Base-by-base conservation (phyloP, 371 early-diverging fungal genomes). In the Blakeslea trispora region DNA sequence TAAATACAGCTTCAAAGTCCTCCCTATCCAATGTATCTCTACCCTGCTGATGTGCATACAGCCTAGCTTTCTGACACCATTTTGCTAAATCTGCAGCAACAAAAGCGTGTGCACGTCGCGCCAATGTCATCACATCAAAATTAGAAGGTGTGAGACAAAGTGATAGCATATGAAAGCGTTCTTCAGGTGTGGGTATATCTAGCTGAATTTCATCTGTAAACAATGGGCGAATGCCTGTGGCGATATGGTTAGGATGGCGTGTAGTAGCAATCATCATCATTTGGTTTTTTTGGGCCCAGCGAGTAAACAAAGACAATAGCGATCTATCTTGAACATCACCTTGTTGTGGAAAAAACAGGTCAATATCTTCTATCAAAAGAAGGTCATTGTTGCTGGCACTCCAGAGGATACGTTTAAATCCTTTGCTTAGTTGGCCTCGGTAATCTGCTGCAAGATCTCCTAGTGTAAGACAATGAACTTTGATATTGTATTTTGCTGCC, bases 281-380 rank as follows among this genome's bases (percentile, higher is more conserved):
- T 2, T 43, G 34, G 0, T 23, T 19, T 23, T 48, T 19, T 1
- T 45, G 28, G 2, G 52, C n/a, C 0, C 55, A 18, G n/a, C 19
- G 13, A n/a, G 41, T 18, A 8, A 59, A 15, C 19, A 52, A 19
- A 10, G 53, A 22, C 11, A 53, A 18, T 1, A 66, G 50, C 8
- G 23, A 18, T 10, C 35, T 22, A 47, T 66, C 57, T 35, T 62
- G 50, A 13, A 32, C 9, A 6, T 72, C 69, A 3, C 68, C 66
- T n/a, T 75, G 64, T 24, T 63, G 55, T 19, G 84, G 79, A 49
- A 81, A 84, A 14, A 82, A 51, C 6, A 79, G 47, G 45, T 86
- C 86, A 1, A 86, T 61, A 53, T 84, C 82, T 35, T 86, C 83
- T 15, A 86, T 54, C 17, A 84, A 43, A 2, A 86, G 75, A 70